These are phyloP conservation scores for Aspergillus bertholletiae DNA, from an alignment of 495 filamentous ascomycete species.

Conservation along the genomic window DNA sequence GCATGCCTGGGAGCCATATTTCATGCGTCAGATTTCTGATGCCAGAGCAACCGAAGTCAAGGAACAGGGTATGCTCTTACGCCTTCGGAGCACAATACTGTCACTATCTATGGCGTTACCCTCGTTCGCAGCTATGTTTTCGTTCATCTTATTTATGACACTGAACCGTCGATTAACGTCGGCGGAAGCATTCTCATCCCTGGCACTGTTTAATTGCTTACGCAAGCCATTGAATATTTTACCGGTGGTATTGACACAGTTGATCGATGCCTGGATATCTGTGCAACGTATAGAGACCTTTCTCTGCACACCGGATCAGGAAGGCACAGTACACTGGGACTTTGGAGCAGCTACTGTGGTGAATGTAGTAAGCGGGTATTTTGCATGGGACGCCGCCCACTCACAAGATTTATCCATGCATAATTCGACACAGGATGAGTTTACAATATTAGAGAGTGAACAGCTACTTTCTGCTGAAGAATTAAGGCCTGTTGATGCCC, in stretches of 20 bases:
- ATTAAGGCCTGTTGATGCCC: not conserved
- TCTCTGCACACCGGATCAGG: not conserved
- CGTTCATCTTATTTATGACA: not conserved
- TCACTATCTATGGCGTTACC: not conserved
- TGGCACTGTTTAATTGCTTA: constrained; percentile 1
- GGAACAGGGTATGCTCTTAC: not conserved
- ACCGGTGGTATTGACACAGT: not conserved
- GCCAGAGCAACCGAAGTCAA: not conserved
- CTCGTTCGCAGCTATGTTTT: not conserved
- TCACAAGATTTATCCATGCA: not conserved
- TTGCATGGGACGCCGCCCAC: not conserved
- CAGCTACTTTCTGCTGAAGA: constrained; percentile 61
- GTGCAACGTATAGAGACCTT: not conserved
- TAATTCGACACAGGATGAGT: constrained; percentile 14
- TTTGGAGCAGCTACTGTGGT: not conserved
- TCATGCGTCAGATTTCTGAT: not conserved
- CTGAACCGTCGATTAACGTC: not conserved
- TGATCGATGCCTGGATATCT: not conserved
- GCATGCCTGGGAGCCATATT: constrained; percentile 2
- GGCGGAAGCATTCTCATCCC: not conserved
- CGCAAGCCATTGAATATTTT: not conserved
- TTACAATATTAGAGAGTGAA: not conserved
- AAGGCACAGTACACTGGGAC: not conserved
- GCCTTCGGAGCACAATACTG: not conserved
- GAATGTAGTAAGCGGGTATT: not conserved